A percentile compares a stretch with the other conserved stretches of the same genome.
Evolutionary conservation across 2,329 filamentous ascomycete genomes (phyloP).

Genomic region (Xylaria sp.): DNA sequence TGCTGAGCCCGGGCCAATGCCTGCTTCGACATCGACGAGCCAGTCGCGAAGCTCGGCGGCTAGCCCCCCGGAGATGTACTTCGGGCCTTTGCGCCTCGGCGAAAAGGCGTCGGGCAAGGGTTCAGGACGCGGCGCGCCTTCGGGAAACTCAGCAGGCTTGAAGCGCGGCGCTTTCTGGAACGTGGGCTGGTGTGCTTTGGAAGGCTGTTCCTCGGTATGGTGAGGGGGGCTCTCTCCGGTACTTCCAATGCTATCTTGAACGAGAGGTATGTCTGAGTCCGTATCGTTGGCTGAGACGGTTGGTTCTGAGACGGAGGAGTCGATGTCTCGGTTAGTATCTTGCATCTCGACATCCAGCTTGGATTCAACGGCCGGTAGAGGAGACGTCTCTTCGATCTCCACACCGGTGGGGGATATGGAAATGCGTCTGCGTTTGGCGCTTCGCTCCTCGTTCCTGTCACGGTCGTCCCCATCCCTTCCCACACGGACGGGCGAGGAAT

Average conservation of each 20-base stretch:
- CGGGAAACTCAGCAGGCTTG: constrained; percentile 46
- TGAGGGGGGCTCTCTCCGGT: constrained; percentile 10
- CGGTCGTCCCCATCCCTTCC: constrained; percentile 13
- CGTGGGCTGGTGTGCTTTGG: constrained; percentile 44
- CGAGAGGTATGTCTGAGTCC: constrained; percentile 15
- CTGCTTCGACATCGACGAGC: constrained; percentile 57
- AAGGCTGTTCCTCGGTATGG: constrained; percentile 18
- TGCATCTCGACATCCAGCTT: constrained; percentile 40
- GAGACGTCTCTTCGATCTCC: constrained; percentile 21
- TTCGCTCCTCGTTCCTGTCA: constrained; percentile 37
- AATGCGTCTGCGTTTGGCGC: constrained; percentile 52
- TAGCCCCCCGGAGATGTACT: constrained; percentile 55
- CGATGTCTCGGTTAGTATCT: constrained; percentile 28
- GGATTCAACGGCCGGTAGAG: constrained; percentile 15
- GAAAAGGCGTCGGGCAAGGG: constrained; percentile 55
- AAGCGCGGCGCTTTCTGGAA: constrained; percentile 55
- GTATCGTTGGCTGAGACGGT: constrained; percentile 5
- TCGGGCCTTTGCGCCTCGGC: constrained; percentile 50
- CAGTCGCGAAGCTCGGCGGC: constrained; percentile 58
- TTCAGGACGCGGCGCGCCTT: constrained; percentile 38
- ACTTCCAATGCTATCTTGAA: constrained; percentile 17
- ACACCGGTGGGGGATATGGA: constrained; percentile 48
- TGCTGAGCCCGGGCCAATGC: constrained; percentile 37
- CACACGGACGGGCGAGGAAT: constrained; percentile 40
- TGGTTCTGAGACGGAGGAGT: constrained; percentile 30